Evolutionary conservation across 2,329 filamentous ascomycete species (phyloP), one percentile per base, ranked within the genome.

Genomic region (Ophiosphaerella narmari): DNA sequence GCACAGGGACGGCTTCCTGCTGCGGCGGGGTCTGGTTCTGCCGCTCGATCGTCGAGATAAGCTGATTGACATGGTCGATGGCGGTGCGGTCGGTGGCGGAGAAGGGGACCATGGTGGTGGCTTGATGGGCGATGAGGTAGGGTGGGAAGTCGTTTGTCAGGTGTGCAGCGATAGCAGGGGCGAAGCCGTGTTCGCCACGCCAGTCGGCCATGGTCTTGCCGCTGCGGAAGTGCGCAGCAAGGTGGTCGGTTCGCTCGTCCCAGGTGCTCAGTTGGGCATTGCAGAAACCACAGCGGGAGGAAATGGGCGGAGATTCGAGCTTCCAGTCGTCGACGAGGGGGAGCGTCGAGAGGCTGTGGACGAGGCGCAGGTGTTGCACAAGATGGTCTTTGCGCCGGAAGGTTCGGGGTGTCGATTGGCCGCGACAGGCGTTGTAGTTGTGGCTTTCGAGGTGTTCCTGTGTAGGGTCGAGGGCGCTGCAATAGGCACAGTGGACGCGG

Each of bases 251-350:
- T 4, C 80, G 71, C 42, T 75, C 74, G 35, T 74, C 65, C 80
- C 80, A 82, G 6, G 65, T 74, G 3, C 62, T 63, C 52, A 81
- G 70, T 1, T 63, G 60, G 24, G 62, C 50, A 4, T 70, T 65
- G 51, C 80, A 82, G 56, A 82, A 81, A 2, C 79, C 79, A 57
- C 80, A 82, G 7, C 76, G 72, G 36, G 74, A 73, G 35, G 75
- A 78, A 46, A 85, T 75, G 31, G 79, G 76, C 8, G 74, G 72
- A 12, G 77, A 76, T 23, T 76, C 75, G 42, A 78, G 77, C 61
- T 79, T 80, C 82, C 82, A 83, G 45, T 83, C 83, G 82, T 91
- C 50, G 82, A 83, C 84, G 72, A 76, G 60, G 75, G 73, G 63
- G 79, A 86, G 71, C 46, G 82, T 76, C 45, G 86, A 87, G 51